phyloP scores from a whole-genome alignment of 805 yeast genomes.

The Starmerella floris region DNA sequence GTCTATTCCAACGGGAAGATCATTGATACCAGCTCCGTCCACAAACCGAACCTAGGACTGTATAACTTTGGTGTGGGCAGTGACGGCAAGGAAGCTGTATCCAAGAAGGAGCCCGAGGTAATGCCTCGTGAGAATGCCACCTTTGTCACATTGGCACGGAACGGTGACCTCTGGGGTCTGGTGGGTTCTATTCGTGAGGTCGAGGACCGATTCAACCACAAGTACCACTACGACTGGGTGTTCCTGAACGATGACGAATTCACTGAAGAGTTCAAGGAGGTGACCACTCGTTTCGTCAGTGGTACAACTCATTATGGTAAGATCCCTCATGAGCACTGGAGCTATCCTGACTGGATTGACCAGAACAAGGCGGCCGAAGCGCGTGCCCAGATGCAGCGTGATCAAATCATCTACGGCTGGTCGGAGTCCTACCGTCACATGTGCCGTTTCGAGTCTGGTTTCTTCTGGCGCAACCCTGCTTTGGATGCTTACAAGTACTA shows the following conservation, averaged over 20 bases:
- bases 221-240: slow-evolving; percentile 81
- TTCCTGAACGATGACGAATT: slow-evolving; percentile 74
- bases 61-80: background rate
- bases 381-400: slow-evolving; percentile 42
- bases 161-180: slow-evolving; percentile 47
- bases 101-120: slow-evolving; percentile 3
- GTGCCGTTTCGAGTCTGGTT: slow-evolving; percentile 82
- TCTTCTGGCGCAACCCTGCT: slow-evolving; percentile 60
- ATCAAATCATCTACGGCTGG: slow-evolving; percentile 59
- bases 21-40: slow-evolving; percentile 12
- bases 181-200: slow-evolving; percentile 50
- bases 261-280: slow-evolving; percentile 50
- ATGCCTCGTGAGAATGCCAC: slow-evolving; percentile 31
- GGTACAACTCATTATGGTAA: slow-evolving; percentile 61
- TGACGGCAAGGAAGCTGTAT: slow-evolving; percentile 1
- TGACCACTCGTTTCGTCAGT: slow-evolving; percentile 41
- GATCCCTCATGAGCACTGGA: slow-evolving; percentile 73
- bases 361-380: slow-evolving; percentile 50
- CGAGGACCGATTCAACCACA: slow-evolving; percentile 67
- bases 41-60: slow-evolving; percentile 5
- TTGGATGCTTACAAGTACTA: slow-evolving; percentile 64
- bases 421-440: slow-evolving; percentile 70
- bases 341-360: slow-evolving; percentile 72
- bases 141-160: slow-evolving; percentile 49
- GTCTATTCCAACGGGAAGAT: slow-evolving; percentile 3